Conservation (phyloP, 1,139 yeast genomes). For the Saccharomyces pastorianus region DNA sequence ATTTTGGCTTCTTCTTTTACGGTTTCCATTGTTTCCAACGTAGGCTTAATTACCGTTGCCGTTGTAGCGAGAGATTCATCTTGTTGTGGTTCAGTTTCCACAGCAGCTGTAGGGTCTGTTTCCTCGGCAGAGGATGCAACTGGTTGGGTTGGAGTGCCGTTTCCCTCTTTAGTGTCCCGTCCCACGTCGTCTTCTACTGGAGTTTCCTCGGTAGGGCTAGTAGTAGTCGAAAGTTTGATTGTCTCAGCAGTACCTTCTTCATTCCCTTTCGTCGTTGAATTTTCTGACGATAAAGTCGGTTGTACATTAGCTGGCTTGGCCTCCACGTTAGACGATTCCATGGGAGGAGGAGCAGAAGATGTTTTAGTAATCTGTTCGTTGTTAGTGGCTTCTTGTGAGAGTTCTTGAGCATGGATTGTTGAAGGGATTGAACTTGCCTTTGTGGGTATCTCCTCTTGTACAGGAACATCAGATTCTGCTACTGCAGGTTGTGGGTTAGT, state of each 20-base stretch:
- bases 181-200: neutral
- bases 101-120: conserved; percentile 6
- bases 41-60: conserved; percentile 35
- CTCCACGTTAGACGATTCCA: neutral
- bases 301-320: neutral
- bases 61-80: neutral
- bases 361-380: neutral
- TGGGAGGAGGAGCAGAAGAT: neutral
- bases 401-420: neutral
- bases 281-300: neutral
- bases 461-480: neutral
- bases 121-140: conserved; percentile 9
- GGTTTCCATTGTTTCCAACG: conserved; percentile 36
- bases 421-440: neutral
- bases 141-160: neutral
- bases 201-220: neutral
- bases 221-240: neutral
- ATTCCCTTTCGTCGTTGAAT: neutral
- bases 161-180: neutral
- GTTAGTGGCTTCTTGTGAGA: neutral
- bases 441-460: neutral
- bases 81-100: conserved; percentile 10
- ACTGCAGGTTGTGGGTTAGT: neutral
- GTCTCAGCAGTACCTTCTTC: neutral
- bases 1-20: conserved; percentile 39